Conservation (phyloP, 352 stramenopile species). For the Phytophthora syringae region DNA sequence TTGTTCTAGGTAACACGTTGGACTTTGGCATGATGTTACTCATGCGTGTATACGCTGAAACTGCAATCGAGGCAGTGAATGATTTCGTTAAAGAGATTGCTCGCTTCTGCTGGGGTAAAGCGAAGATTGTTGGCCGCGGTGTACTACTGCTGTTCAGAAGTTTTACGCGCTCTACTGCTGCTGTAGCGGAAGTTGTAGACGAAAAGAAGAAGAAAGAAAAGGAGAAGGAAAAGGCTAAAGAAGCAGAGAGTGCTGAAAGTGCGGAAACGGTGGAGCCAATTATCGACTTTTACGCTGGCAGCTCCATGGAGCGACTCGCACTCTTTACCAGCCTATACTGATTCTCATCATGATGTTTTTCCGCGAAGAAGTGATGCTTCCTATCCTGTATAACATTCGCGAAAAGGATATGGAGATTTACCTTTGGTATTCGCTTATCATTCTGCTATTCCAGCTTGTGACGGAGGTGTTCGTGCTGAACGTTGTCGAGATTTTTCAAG, state of each 20-base stretch:
- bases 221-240: slow-evolving; percentile 43
- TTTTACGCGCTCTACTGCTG: slow-evolving; percentile 55
- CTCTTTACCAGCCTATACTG: slow-evolving; percentile 94
- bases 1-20: slow-evolving; percentile 95
- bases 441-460: slow-evolving; percentile 95
- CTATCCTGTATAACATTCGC: slow-evolving; percentile 96
- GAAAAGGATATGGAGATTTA: slow-evolving; percentile 99
- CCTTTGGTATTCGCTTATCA: slow-evolving; percentile 95
- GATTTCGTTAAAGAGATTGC: slow-evolving; percentile 60
- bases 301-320: slow-evolving; percentile 91
- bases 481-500: slow-evolving; percentile 96
- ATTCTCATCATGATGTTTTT: slow-evolving; percentile 97
- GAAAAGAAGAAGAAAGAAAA: slow-evolving; percentile 48
- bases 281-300: slow-evolving; percentile 93
- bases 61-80: slow-evolving; percentile 80
- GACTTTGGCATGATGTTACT: slow-evolving; percentile 96
- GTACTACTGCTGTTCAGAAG: slow-evolving; percentile 56
- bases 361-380: slow-evolving; percentile 92
- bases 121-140: slow-evolving; percentile 42
- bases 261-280: slow-evolving; percentile 96
- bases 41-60: slow-evolving; percentile 91
- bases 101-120: slow-evolving; percentile 42
- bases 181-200: slow-evolving; percentile 15
- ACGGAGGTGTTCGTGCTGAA: slow-evolving; percentile 96
- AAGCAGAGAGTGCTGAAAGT: slow-evolving; percentile 54